phyloP scores from a whole-genome alignment of 495 filamentous ascomycete species.

The Aspergillus campestris region DNA sequence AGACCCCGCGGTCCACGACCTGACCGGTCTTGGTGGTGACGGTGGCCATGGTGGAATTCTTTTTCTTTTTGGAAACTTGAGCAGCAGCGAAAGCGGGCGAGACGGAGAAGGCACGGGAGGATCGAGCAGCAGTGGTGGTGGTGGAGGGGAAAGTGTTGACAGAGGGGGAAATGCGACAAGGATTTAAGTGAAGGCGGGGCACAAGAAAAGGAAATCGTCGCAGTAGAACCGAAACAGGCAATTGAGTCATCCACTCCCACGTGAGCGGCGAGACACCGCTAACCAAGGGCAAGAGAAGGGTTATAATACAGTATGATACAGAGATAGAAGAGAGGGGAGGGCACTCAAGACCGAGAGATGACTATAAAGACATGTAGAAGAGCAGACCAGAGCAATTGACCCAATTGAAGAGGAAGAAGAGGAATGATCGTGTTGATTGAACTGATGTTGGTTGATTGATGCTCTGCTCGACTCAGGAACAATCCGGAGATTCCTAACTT shows the following conservation, averaged over 20 bases:
- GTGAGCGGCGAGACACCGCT: conserved; percentile 17
- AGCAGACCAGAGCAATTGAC: too few species aligned
- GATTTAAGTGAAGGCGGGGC: conserved; percentile 22
- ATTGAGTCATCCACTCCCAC: conserved; percentile 40
- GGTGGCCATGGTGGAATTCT: conserved; percentile 48
- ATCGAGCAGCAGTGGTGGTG: conserved; percentile 8
- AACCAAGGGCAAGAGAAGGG: conserved; percentile 1
- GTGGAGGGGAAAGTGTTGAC: too few species aligned
- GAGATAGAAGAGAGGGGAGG: too few species aligned
- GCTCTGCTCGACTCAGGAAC: too few species aligned
- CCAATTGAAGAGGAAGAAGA: too few species aligned
- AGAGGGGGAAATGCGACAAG: conserved; percentile 8
- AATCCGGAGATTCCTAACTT: too few species aligned
- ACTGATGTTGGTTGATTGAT: too few species aligned
- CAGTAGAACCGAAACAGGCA: conserved; percentile 13
- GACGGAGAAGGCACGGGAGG: conserved; percentile 12
- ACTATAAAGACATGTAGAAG: too few species aligned
- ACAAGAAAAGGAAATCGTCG: conserved; percentile 24
- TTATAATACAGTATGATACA: not conserved
- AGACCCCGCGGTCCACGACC: conserved; percentile 67
- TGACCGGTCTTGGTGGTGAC: conserved; percentile 76
- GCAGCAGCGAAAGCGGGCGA: conserved; percentile 10
- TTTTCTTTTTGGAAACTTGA: conserved; percentile 9
- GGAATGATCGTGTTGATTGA: too few species aligned
- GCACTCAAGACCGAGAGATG: too few species aligned